phyloP scores from a whole-genome alignment of 768 basidiomycete genomes.

The Suillus plorans region DNA sequence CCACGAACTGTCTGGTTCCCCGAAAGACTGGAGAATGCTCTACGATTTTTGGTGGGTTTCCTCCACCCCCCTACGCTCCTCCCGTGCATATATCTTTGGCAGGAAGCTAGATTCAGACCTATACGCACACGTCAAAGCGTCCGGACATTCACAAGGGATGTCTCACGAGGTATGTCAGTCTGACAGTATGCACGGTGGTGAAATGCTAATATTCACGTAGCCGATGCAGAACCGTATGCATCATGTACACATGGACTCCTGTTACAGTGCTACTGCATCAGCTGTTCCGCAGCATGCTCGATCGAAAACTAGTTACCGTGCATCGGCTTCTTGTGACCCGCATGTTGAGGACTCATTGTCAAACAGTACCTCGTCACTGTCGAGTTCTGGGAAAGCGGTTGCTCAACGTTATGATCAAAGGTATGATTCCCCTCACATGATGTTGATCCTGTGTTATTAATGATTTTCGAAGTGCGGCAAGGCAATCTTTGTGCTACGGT shows the following conservation, averaged over 20 bases:
- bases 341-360: neutral
- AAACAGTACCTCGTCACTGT: neutral
- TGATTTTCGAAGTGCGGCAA: neutral
- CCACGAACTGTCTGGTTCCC: neutral
- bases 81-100: neutral
- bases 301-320: neutral
- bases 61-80: neutral
- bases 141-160: neutral
- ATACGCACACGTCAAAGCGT: neutral
- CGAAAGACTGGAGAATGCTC: neutral
- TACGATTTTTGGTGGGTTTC: conserved; percentile 2
- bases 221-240: neutral
- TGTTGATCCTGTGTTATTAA: neutral
- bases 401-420: neutral
- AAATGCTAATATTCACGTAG: neutral
- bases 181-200: neutral
- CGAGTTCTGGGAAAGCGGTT: neutral
- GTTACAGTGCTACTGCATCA: neutral
- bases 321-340: neutral
- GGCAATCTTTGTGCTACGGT: neutral
- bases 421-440: neutral
- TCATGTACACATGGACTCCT: neutral
- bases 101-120: neutral
- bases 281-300: neutral
- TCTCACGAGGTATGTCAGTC: neutral